Evolutionary conservation across 305 asterid genomes (phyloP).

Genomic region (Fraxinus sp.): DNA sequence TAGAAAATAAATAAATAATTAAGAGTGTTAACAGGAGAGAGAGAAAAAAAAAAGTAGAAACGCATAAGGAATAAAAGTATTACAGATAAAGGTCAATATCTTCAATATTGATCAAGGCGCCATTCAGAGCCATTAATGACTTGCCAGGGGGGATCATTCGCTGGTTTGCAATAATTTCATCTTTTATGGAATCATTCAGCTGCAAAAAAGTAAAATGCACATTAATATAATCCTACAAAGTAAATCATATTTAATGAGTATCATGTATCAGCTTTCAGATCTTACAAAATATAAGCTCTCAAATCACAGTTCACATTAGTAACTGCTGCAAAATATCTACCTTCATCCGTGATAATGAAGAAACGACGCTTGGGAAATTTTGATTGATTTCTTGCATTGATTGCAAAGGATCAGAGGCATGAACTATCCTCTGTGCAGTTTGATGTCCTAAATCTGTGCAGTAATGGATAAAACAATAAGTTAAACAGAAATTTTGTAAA

Average conservation of each 20-base stretch:
- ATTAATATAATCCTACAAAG: constrained; percentile 31
- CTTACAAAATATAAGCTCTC: constrained; percentile 9
- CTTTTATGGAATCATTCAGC: constrained; percentile 91
- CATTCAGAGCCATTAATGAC: constrained; percentile 95
- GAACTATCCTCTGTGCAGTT: constrained; percentile 96
- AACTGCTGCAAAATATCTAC: constrained; percentile 42
- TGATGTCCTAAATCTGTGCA: constrained; percentile 86
- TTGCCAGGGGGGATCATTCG: constrained; percentile 97
- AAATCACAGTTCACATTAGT: constrained; percentile 12
- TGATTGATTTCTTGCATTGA: constrained; percentile 95
- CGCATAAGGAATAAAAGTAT: constrained; percentile 37
- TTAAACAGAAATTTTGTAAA: constrained; percentile 18
- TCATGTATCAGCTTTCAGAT: constrained; percentile 20
- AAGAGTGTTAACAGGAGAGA: neutral
- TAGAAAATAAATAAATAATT: neutral
- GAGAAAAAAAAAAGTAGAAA: constrained; percentile 3
- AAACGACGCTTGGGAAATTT: constrained; percentile 89
- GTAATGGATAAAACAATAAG: constrained; percentile 21
- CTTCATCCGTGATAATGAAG: constrained; percentile 95
- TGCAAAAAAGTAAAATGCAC: constrained; percentile 35
- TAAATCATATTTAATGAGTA: constrained; percentile 13
- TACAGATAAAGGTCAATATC: constrained; percentile 94
- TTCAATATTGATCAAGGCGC: constrained; percentile 90
- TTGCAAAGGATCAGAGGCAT: constrained; percentile 95
- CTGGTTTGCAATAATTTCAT: constrained; percentile 88